Base-by-base conservation (phyloP, 192 early-diverging fungal genomes). In the Helicostylum pulchrum region DNA sequence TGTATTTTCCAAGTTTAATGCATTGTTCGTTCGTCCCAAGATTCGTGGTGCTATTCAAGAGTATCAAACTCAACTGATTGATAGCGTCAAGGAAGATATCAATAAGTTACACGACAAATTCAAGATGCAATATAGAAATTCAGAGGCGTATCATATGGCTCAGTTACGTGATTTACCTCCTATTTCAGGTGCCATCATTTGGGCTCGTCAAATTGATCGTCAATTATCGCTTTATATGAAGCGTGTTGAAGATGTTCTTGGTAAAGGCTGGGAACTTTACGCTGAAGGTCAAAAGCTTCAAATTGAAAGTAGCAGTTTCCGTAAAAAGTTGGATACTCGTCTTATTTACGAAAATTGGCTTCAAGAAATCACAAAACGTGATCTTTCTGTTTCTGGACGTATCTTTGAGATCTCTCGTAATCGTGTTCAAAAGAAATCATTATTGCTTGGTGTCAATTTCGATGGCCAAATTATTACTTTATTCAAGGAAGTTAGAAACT, bases 1-100 rank as follows among this genome's bases (percentile, higher is more conserved):
- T 14, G 94, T 98, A 20, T 99, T 99, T 72, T 95, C 94, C 45
- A 99, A 99, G 72, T 99, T 99, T 86, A 99, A 99, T 71, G 96
- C 97, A 2, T 85, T 99, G 45, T 99, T 99, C 78, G 92, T 99
- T 39, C 83, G 97, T 53, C 97, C 95, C 66, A 99, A 82, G 87
- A 99, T 99, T 80, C 91, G 98, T 71, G 94, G 95, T 15, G 98
- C 98, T 15, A 96, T 99, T 66, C 95, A 96, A 75, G 98, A 99
- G 77, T 99, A 99, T 71, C 98, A 99, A 79, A 90, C 91, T 15
- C 96, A 97, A 74, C 83, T 99, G 62, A 96, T 99, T 65, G 94
- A 94, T 59, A 92, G 86, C 44, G 97, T 99, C 70, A 99, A 99
- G 80, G 92, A 94, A n/a, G 98, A 99, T 66, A 96, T 99, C 67